Evolutionary conservation across 2,329 filamentous ascomycete genomes (phyloP), one percentile per base, ranked within the genome.

Genomic region (Botrytis galanthina): DNA sequence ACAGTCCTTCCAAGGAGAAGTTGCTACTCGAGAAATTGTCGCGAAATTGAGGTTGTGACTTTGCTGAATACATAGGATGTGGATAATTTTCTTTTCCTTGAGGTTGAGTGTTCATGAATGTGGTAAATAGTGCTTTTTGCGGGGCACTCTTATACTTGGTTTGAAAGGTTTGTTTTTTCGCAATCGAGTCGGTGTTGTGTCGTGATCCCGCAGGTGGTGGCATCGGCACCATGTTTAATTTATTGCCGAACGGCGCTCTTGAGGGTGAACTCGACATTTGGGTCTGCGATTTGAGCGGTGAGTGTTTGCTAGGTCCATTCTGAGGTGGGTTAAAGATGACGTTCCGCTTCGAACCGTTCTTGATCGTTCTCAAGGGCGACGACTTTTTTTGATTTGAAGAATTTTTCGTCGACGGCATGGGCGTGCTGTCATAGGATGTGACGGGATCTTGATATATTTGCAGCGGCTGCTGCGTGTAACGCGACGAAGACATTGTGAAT

Each of bases 221-320:
- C 84, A 94, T 91, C 60, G 87, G 84, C 74, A 92, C 85, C 78
- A 89, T 87, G 80, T 92, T 91, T 76, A 96, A 85, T 79, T 88
- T 89, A 80, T 86, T 89, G 82, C 86, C 86, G 78, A 85, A 87
- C n/a, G 91, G 87, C 76, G 87, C 88, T 78, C 87, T 87, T 75
- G 86, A 86, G 57, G 87, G 90, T 64, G 91, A 90, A 75, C 88
- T 87, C 73, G 86, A 87, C 60, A 84, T 83, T 78, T 84, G 84
- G 77, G 85, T 85, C 72, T 83, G 82, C 48, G 86, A 83, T 83
- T 96, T 97, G 79, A 87, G 88, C 18, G 93, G 93, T 72, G 93
- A 97, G 73, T 86, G 87, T 79, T 85, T 87, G 79, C 86, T 78
- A 83, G 78, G 84, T 81, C 74, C 85, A 82, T 74, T 79, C 71